Percentiles rank a stretch among this genome's conserved stretches.
These are phyloP conservation scores for Citrullus colocynthis DNA, from an alignment of 306 rosid species.

Conservation along the genomic window DNA sequence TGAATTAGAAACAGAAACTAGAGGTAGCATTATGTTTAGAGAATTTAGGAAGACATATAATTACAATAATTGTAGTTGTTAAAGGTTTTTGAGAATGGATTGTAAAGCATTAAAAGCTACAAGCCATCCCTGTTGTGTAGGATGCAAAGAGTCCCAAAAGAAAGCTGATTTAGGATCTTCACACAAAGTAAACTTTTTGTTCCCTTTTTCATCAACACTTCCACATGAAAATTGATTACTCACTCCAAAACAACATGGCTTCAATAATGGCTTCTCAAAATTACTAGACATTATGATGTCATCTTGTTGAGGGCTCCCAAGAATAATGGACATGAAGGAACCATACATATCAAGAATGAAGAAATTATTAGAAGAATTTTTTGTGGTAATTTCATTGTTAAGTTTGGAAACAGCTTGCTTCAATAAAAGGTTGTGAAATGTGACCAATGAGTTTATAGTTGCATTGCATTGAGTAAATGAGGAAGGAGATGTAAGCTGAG, in stretches of 20 bases:
- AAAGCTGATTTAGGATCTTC: neutral
- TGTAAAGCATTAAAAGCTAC: neutral
- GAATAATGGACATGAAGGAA: neutral
- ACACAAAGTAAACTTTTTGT: neutral
- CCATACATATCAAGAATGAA: neutral
- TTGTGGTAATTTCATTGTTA: neutral
- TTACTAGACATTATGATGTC: too few species aligned
- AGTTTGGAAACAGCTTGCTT: neutral
- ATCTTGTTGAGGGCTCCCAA: neutral
- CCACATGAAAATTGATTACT: neutral
- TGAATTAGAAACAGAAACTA: too few species aligned
- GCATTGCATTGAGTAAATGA: neutral
- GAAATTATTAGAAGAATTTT: neutral
- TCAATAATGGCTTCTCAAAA: neutral
- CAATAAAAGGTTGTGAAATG: neutral
- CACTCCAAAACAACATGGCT: neutral
- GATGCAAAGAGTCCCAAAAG: neutral
- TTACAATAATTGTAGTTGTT: neutral
- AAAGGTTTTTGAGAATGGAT: neutral
- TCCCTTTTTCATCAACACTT: neutral
- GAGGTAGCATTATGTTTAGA: too few species aligned
- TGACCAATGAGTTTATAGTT: neutral
- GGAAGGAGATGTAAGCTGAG: too few species aligned
- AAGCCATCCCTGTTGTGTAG: neutral
- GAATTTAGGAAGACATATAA: too few species aligned